Evolutionary conservation across 768 basidiomycete species (phyloP).

Genomic region (Nidularia sp.): DNA sequence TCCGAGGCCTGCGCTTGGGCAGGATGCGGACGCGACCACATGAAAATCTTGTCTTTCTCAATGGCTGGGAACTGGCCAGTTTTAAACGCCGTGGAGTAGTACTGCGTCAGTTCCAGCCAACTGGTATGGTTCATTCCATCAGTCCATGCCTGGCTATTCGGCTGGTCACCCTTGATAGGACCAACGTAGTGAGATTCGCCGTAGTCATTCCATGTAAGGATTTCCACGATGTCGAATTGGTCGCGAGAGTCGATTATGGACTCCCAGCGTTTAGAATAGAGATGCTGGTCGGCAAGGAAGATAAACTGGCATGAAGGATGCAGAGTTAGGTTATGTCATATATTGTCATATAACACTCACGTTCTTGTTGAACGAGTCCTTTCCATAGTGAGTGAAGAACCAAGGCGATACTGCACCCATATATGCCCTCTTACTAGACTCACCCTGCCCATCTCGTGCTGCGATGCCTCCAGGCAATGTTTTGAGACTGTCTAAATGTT

Average conservation of each 20-base stretch:
- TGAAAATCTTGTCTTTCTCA: conserved; percentile 55
- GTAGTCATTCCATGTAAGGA: conserved; percentile 71
- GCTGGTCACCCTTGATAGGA: conserved; percentile 70
- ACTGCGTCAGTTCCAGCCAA: conserved; percentile 63
- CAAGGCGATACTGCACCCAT: conserved; percentile 64
- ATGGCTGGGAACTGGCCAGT: conserved; percentile 58
- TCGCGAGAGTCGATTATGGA: conserved; percentile 52
- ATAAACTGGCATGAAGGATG: conserved; percentile 39
- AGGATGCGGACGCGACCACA: conserved; percentile 72
- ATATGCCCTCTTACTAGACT: conserved; percentile 24
- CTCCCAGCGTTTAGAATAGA: conserved; percentile 69
- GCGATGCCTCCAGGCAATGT: conserved; percentile 18
- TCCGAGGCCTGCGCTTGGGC: conserved; percentile 50
- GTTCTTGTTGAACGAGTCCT: conserved; percentile 70
- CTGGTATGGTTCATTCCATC: conserved; percentile 58
- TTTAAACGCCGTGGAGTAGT: conserved; percentile 72
- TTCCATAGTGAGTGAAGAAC: conserved; percentile 79
- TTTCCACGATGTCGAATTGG: conserved; percentile 54
- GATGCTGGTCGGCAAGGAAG: conserved; percentile 63
- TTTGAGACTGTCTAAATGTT: conserved; percentile 44
- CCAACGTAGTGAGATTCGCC: conserved; percentile 81
- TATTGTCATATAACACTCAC: conserved; percentile 23
- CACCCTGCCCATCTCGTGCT: conserved; percentile 17
- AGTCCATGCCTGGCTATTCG: conserved; percentile 71
- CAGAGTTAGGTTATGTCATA: too few species aligned